Conservation (phyloP, 2,329 filamentous ascomycete species). For the Metarhizium album region DNA sequence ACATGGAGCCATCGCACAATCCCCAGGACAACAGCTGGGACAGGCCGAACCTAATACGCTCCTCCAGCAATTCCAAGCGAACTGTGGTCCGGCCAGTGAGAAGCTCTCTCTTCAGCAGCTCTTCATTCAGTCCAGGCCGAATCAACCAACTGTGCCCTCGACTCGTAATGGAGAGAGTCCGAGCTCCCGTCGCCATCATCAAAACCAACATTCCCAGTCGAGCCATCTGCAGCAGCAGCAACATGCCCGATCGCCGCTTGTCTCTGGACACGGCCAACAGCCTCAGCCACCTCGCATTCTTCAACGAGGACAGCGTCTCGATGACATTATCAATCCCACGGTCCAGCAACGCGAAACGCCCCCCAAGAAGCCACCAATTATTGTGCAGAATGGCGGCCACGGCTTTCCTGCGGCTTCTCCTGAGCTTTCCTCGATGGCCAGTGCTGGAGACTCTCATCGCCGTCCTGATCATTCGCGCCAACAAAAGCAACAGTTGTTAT, state of each 20-base stretch:
- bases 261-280: not conserved
- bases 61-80: slow-evolving; percentile 1
- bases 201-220: slow-evolving; percentile 8
- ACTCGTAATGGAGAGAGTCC: slow-evolving; percentile 6
- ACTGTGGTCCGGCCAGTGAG: not conserved
- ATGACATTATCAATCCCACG: slow-evolving; percentile 7
- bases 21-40: not conserved
- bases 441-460: slow-evolving; percentile 3
- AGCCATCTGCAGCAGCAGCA: slow-evolving; percentile 4
- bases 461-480: slow-evolving; percentile 18
- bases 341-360: slow-evolving; percentile 8
- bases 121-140: slow-evolving; percentile 10
- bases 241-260: slow-evolving; percentile 1
- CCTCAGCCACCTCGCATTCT: slow-evolving; percentile 23
- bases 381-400: slow-evolving; percentile 11
- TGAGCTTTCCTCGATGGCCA: not conserved
- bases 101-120: slow-evolving; percentile 12
- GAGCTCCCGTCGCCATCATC: not conserved
- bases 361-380: slow-evolving; percentile 14
- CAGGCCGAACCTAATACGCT: not conserved
- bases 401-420: not conserved
- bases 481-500: slow-evolving; percentile 36
- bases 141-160: slow-evolving; percentile 8
- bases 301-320: slow-evolving; percentile 22
- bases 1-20: not conserved